Base-by-base conservation (phyloP, 208 protist species). In the Herpetomonas muscarum region DNA sequence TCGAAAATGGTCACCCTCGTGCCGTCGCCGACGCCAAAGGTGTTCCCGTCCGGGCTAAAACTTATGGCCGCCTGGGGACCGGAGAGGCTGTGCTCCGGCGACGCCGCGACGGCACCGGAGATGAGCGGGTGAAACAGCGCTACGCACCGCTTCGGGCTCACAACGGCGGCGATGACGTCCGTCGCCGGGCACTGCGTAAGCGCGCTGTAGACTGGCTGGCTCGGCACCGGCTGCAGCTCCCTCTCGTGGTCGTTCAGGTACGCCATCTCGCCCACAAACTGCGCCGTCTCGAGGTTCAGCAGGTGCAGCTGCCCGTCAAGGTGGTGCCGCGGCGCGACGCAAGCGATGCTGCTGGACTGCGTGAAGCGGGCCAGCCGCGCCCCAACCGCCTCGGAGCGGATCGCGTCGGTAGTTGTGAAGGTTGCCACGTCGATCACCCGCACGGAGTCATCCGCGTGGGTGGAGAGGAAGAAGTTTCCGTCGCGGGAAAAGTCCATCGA, bases 261-360 rank as follows among this genome's bases (percentile, higher is more conserved):
- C 10, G 81, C 77, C 67, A 92, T 71, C 44, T 71, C 70, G 30
- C 66, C 53, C 32, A 85, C 76, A 47, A 94, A 70, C 58, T 86
- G 72, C 21, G 79, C 80, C 6, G 81, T 80, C 42, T 78, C 79
- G 24, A 78, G 66, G 55, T 87, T 90, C 1, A 92, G 55, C 2
- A 94, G 65, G 61, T 94, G 82, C 57, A 94, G 57, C 51, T 94
- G 83, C 26, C 87, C 87, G 41, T 94, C 87, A 3, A 79, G 58
- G 44, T 68, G 68, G 37, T 78, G 72, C 24, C 84, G 81, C 15
- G 87, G 84, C 1, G 76, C 74, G 1, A 94, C 74, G 48, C 75
- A 87, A 3, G 85, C 67, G 10, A 90, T 76, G 10, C 64, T 52
- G 42, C 44, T 74, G 19, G 81, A 85, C 42, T 90, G 81, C 17